Conservation (phyloP, 2,329 filamentous ascomycete genomes). For the Fusarium sp. region DNA sequence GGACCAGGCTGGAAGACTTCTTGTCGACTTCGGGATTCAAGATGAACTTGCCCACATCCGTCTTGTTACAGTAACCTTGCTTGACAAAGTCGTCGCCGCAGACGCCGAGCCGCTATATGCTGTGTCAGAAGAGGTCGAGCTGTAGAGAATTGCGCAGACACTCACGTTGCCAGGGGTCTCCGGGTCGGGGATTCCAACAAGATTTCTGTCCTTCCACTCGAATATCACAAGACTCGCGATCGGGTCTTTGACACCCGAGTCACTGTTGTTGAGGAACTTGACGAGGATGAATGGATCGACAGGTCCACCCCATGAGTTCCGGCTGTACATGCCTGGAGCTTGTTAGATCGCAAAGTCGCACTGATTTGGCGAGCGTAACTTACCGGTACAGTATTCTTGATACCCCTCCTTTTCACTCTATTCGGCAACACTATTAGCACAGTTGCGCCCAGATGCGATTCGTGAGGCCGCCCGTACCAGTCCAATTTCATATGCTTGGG, state of each 20-base stretch:
- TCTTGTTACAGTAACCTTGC: constrained; percentile 74
- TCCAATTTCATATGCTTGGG: constrained; percentile 64
- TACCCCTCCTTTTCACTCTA: constrained; percentile 81
- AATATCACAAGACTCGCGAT: constrained; percentile 88
- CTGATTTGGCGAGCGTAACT: constrained; percentile 25
- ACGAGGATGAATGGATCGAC: constrained; percentile 89
- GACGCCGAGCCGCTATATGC: constrained; percentile 60
- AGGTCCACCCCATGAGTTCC: constrained; percentile 84
- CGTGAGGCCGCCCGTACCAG: constrained; percentile 56
- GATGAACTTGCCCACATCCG: constrained; percentile 86
- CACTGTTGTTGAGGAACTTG: constrained; percentile 73
- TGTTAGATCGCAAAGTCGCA: constrained; percentile 14
- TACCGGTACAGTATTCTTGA: constrained; percentile 79
- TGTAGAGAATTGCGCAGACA: constrained; percentile 10
- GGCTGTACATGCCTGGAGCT: constrained; percentile 85
- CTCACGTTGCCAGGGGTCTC: constrained; percentile 64
- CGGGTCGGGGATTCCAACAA: constrained; percentile 75
- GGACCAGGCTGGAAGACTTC: constrained; percentile 74
- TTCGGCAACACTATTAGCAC: constrained; percentile 36
- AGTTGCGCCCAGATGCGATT: constrained; percentile 2
- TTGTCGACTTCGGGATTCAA: constrained; percentile 78
- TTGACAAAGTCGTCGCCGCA: constrained; percentile 78
- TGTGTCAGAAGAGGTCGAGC: constrained; percentile 20
- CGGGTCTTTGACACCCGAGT: constrained; percentile 70
- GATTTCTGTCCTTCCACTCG: constrained; percentile 86